Base-by-base conservation (phyloP, 2,329 filamentous ascomycete species). In the Fusarium duplospermum region DNA sequence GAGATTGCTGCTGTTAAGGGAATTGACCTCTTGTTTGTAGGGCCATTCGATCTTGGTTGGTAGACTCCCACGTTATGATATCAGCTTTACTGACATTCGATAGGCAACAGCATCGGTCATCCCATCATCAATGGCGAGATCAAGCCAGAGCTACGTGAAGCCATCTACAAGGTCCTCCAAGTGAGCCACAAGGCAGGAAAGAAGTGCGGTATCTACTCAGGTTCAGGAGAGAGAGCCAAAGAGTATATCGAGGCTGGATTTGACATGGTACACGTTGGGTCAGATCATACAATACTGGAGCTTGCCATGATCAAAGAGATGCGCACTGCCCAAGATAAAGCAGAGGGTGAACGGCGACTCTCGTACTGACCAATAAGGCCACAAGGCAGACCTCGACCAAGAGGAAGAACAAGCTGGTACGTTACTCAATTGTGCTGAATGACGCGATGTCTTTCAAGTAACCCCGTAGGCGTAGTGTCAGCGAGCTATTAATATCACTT, bases 91-190 rank as follows among this genome's bases (percentile, higher is more conserved):
- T 66, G 0, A 68, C 11, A 11, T 0, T 47, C 5, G 4, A 18
- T 24, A 69, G 66, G 66, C 3, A 69, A 69, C 13, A 69, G 66
- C 2, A 63, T 69, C 16, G 57, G 67, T 9, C 35, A 69, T 6
- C 64, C 67, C n/a, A 68, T 64, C 13, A 62, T 69, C 20, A 54
- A 69, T 22, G 59, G 65, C 4, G 22, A 54, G 2, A 52, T 69
- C 14, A 64, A 54, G 3, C 65, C 52, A 35, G 58, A 69, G 29
- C 31, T 69, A 1, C 67, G 57, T 1, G 29, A 11, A 4, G 36
- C 50, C 4, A 47, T 69, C 4, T 10, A 35, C n/a, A n/a, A 16
- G 1, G 58, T 68, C 16, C n/a, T 68, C 0, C 35, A 54, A 16
- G 35, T 64, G 1, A n/a, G 40, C 0, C 67, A 42, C 18, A 64